Evolutionary conservation across 352 stramenopile genomes (phyloP), one percentile per base, ranked within the genome.

Genomic region (Globisporangium echinulatum): DNA sequence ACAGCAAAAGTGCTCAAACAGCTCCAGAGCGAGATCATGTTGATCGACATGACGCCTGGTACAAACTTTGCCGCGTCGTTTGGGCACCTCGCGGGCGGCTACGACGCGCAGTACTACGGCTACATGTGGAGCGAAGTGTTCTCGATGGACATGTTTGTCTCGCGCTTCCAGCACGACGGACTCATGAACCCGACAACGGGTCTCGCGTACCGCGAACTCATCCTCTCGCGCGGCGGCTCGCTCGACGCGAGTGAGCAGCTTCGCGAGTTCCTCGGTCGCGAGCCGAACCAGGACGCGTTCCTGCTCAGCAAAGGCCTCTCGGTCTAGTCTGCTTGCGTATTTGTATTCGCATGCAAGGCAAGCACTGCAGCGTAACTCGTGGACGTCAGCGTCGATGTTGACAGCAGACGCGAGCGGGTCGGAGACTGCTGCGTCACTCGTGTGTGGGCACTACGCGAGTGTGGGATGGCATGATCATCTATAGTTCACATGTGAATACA

Each of bases 91-190:
- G 82, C 72, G 10, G 78, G 80, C 37, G 80, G 78, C 60, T 92
- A 90, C 61, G 79, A 92, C 50, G 79, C 82, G 4, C 76, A 90
- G 72, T 91, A 90, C 66, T 93, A 90, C 55, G 88, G 86, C 55
- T 96, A 96, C 77, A 82, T 96, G 76, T 96, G 88, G 86, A 93
- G 85, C 56, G 85, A 96, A 59, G 86, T 95, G 11, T 85, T 94
- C 49, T 93, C 84, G 60, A 88, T 90, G 64, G 88, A 96, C 63
- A 96, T 96, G 88, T 96, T 96, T 67, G 70, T 82, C 50, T 88
- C 81, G 63, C 75, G 83, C 33, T 96, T 96, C 74, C 83, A 92
- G 74, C 82, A 83, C 53, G 83, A 95, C 51, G 82, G 82, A 33
- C 66, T 92, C 3, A 88, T 96, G 79, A 93, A 92, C 64, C 66